Conservation (phyloP, 169 alveolate species). For the Cryptosporidium canis region DNA sequence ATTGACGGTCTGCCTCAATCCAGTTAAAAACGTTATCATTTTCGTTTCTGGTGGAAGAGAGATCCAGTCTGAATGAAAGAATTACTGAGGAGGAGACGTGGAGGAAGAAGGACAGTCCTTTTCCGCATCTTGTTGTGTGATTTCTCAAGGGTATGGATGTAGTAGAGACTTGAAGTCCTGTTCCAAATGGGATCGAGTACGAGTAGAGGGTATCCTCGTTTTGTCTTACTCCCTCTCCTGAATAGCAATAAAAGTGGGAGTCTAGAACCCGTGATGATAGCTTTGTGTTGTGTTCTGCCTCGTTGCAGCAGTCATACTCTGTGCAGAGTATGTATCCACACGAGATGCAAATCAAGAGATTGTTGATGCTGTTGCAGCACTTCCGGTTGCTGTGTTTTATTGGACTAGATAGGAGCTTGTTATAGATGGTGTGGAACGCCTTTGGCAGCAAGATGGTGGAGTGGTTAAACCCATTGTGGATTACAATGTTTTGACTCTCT, state of each 20-base stretch:
- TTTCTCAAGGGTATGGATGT: slow-evolving; percentile 39
- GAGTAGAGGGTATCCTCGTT: not conserved
- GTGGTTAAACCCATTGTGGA: not conserved
- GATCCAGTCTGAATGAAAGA: slow-evolving; percentile 26
- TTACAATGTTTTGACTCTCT: not conserved
- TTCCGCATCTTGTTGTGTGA: slow-evolving; percentile 53
- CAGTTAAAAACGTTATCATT: not conserved
- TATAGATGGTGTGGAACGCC: slow-evolving; percentile 32
- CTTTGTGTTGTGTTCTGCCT: not conserved
- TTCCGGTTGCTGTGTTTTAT: slow-evolving; percentile 25
- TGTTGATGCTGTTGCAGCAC: not conserved
- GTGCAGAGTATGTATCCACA: slow-evolving; percentile 52
- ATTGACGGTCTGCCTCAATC: slow-evolving; percentile 13
- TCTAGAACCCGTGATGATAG: not conserved
- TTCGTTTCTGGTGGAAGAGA: slow-evolving; percentile 11
- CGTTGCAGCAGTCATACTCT: slow-evolving; percentile 46
- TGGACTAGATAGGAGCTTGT: slow-evolving; percentile 30
- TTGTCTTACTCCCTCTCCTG: not conserved
- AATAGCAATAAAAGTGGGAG: slow-evolving; percentile 27
- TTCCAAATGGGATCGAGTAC: slow-evolving; percentile 55
- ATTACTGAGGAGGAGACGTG: slow-evolving; percentile 52
- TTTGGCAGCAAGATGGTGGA: slow-evolving; percentile 13
- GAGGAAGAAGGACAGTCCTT: slow-evolving; percentile 39
- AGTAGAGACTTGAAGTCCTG: slow-evolving; percentile 3
- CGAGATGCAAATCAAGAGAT: slow-evolving; percentile 18